Evolutionary conservation across 169 alveolate species (phyloP).

Genomic region (Plasmodium vinckei): DNA sequence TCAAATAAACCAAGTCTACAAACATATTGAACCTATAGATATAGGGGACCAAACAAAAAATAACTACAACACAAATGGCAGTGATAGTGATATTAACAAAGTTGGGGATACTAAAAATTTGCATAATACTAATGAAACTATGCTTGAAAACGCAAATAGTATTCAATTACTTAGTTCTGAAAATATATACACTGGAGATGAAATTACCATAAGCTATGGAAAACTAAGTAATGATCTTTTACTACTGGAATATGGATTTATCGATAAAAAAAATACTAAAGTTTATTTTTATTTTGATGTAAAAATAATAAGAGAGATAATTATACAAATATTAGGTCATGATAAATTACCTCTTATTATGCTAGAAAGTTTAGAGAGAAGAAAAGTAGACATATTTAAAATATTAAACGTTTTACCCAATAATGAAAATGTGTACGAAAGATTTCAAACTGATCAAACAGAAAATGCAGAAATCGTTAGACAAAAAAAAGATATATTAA

Average conservation of each 20-base stretch:
- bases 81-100: too few relatives aligned
- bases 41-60: not conserved
- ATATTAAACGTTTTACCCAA: conserved; percentile 13
- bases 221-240: conserved; percentile 55
- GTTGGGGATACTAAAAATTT: not conserved
- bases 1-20: not conserved
- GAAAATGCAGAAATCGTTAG: conserved; percentile 58
- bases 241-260: conserved; percentile 71
- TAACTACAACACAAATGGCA: not conserved
- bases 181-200: conserved; percentile 48
- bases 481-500: conserved; percentile 65
- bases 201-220: conserved; percentile 64
- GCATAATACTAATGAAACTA: not conserved
- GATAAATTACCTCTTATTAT: conserved; percentile 60
- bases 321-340: conserved; percentile 65
- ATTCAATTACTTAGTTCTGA: conserved; percentile 56
- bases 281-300: conserved; percentile 67
- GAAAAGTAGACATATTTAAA: conserved; percentile 46
- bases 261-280: conserved; percentile 30
- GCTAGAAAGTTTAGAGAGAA: conserved; percentile 48
- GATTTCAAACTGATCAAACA: conserved; percentile 21
- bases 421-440: conserved; percentile 42
- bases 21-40: not conserved
- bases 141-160: not conserved
- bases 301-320: conserved; percentile 60